Evolutionary conservation across 2,329 filamentous ascomycete species (phyloP).

Genomic region (Ascochyta koolunga): DNA sequence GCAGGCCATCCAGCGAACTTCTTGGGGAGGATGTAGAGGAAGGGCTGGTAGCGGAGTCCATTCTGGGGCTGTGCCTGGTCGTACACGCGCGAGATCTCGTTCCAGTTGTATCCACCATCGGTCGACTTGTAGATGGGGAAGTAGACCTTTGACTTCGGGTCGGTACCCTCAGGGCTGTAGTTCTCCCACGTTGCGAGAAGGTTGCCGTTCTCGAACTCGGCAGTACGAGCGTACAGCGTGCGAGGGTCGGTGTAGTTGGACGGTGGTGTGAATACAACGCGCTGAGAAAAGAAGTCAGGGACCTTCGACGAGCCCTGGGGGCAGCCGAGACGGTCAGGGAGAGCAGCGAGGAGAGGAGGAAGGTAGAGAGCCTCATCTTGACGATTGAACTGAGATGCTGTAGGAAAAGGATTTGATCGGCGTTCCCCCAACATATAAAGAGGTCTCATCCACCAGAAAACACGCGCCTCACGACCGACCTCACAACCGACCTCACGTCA

Average conservation of each 20-base stretch:
- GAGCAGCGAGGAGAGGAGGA: conserved; percentile 33
- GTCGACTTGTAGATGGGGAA: conserved; percentile 56
- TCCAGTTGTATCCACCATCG: conserved; percentile 62
- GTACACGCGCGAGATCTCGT: conserved; percentile 65
- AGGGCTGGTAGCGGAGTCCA: conserved; percentile 73
- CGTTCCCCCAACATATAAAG: conserved; percentile 7
- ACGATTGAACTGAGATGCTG: conserved; percentile 13
- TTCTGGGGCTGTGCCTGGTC: conserved; percentile 70
- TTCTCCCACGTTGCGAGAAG: conserved; percentile 63
- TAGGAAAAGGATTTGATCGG: conserved; percentile 5
- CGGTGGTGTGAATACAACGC: conserved; percentile 53
- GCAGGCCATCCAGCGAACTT: conserved; percentile 63
- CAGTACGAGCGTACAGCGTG: conserved; percentile 59
- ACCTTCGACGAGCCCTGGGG: conserved; percentile 24
- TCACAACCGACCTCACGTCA: conserved; percentile 10
- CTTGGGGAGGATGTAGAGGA: conserved; percentile 67
- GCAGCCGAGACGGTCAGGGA: conserved; percentile 29
- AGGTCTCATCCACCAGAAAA: neutral
- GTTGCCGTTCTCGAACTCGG: conserved; percentile 52
- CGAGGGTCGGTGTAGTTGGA: conserved; percentile 54
- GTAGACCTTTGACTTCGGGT: conserved; percentile 47
- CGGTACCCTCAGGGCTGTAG: conserved; percentile 52
- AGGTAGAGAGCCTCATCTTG: conserved; percentile 41
- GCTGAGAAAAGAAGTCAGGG: conserved; percentile 38
- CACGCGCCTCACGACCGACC: conserved; percentile 6